A percentile compares a stretch with the other conserved stretches of the same genome.
Conservation (phyloP, 1,139 yeast species). For the Candida pseudoviswanathii region DNA sequence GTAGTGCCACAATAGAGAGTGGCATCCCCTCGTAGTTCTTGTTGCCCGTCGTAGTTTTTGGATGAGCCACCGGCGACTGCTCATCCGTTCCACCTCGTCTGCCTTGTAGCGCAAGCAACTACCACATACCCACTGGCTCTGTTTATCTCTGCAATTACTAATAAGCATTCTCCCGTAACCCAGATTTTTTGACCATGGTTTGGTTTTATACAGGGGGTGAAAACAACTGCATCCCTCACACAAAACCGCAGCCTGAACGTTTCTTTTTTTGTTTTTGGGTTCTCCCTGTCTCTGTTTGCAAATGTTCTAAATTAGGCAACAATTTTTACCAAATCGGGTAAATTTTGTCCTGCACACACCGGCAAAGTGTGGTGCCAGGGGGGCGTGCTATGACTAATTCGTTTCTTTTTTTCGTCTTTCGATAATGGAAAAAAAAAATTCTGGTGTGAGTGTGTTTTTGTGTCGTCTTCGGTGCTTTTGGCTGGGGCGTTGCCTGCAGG, state of each 20-base stretch:
- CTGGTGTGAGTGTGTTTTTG: neutral
- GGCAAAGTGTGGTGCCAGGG: neutral
- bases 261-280: slow-evolving; percentile 1
- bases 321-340: slow-evolving; percentile 3
- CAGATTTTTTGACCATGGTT: neutral
- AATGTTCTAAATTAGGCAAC: slow-evolving; percentile 5
- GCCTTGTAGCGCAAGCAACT: too few species aligned
- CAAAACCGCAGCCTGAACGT: neutral
- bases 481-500: neutral
- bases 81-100: neutral
- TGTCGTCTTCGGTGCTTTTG: neutral
- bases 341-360: slow-evolving; percentile 1
- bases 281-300: neutral
- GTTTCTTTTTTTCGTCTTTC: neutral
- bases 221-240: neutral
- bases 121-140: neutral
- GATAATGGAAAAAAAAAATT: neutral
- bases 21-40: neutral
- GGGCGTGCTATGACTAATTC: neutral
- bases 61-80: neutral
- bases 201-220: neutral
- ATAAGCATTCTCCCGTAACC: neutral
- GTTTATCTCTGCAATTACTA: neutral
- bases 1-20: too few species aligned
- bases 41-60: neutral